Evolutionary conservation across 2,329 filamentous ascomycete species (phyloP).

Genomic region (Aspergillus calidoustus): DNA sequence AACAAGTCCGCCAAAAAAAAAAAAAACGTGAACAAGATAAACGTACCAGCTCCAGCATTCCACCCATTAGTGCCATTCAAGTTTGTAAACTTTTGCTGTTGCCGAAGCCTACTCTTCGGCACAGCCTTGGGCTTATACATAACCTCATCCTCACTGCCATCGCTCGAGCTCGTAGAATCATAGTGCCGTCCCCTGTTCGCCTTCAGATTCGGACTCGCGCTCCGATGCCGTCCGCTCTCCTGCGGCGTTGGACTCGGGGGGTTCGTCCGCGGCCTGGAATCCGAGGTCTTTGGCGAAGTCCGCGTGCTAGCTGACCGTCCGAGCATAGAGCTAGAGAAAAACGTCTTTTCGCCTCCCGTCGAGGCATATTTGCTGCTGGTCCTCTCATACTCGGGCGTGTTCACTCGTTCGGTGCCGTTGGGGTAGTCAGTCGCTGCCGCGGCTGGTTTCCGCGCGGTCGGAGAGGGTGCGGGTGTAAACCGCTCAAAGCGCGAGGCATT

Average conservation of each 20-base stretch:
- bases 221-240: conserved; percentile 43
- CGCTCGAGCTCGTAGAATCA: conserved; percentile 47
- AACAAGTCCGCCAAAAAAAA: neutral
- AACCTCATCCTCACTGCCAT: conserved; percentile 37
- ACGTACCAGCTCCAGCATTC: conserved; percentile 39
- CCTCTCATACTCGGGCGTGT: conserved; percentile 52
- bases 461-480: conserved; percentile 43
- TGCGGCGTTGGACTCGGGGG: conserved; percentile 39
- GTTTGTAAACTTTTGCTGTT: conserved; percentile 35
- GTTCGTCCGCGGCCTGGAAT: conserved; percentile 40
- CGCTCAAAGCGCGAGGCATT: conserved; percentile 42
- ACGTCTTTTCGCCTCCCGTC: conserved; percentile 60
- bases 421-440: conserved; percentile 29
- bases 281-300: conserved; percentile 49
- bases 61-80: conserved; percentile 30
- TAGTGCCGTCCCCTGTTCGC: conserved; percentile 38
- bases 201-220: conserved; percentile 49
- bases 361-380: conserved; percentile 60
- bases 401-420: conserved; percentile 32
- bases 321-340: conserved; percentile 57
- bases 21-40: conserved; percentile 16
- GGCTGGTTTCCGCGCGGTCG: conserved; percentile 48
- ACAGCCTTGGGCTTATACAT: conserved; percentile 46
- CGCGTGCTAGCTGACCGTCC: conserved; percentile 59
- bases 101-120: conserved; percentile 44